Evolutionary conservation across 192 early-diverging fungal species (phyloP).

Genomic region (Linderina pennispora): DNA sequence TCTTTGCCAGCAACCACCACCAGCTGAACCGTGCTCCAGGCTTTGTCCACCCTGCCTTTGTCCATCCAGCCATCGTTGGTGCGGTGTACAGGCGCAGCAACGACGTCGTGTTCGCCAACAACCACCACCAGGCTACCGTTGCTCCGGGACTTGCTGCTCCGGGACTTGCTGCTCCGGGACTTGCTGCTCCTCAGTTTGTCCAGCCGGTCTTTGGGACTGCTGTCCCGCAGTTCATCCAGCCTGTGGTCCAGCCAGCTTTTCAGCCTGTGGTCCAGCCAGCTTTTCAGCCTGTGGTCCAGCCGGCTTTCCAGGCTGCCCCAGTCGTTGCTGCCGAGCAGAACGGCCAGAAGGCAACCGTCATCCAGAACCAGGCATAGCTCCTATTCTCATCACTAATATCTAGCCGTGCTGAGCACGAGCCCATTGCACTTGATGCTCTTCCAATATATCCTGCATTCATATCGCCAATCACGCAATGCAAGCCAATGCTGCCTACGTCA

Average conservation of each 20-base stretch:
- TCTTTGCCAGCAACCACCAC: conserved; percentile 43
- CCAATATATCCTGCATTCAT: too few species aligned
- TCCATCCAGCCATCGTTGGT: conserved; percentile 1
- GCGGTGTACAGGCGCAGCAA: conserved; percentile 22
- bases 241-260: neutral
- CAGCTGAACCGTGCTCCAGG: conserved; percentile 15
- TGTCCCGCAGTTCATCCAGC: neutral
- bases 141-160: too few species aligned
- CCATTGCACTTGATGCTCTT: too few species aligned
- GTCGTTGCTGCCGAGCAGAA: conserved; percentile 11
- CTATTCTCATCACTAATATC: neutral
- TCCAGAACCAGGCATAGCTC: conserved; percentile 18
- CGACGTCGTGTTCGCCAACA: conserved; percentile 28
- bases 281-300: conserved; percentile 6
- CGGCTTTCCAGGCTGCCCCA: neutral
- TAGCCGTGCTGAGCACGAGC: too few species aligned
- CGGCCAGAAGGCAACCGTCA: conserved; percentile 18
- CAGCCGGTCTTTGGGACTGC: too few species aligned
- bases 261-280: conserved; percentile 6
- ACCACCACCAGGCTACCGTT: conserved; percentile 29
- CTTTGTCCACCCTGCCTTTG: conserved; percentile 7
- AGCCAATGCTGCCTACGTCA: too few species aligned
- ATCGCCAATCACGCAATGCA: too few species aligned
- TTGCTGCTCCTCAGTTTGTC: too few species aligned
- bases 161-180: too few species aligned